A percentile compares a stretch with the other conserved stretches of the same genome.
Evolutionary conservation across 1,284 basidiomycete genomes (phyloP).

Genomic region (Ceratobasidium sp.): DNA sequence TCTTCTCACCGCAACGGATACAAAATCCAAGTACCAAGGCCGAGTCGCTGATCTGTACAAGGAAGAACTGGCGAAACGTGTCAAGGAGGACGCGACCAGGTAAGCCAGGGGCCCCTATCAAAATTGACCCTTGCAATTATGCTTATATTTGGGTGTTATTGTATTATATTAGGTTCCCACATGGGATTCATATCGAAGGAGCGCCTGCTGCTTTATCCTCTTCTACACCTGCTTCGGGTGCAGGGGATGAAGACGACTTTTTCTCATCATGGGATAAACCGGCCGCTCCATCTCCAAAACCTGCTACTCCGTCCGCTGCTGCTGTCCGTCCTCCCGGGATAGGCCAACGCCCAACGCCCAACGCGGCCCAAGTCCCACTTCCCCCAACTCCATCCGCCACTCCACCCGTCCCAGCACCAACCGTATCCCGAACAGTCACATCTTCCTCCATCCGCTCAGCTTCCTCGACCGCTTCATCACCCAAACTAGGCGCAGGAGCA

Average conservation of each 20-base stretch:
- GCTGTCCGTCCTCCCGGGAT: constrained; percentile 71
- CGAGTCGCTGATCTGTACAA: constrained; percentile 90
- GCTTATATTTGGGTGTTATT: constrained; percentile 1
- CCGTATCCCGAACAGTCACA: constrained; percentile 73
- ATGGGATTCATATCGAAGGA: constrained; percentile 85
- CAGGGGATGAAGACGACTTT: constrained; percentile 83
- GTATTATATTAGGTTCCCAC: constrained; percentile 71
- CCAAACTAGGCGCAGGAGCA: constrained; percentile 54
- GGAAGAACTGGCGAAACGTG: constrained; percentile 88
- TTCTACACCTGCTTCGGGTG: constrained; percentile 62
- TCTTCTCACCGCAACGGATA: constrained; percentile 81
- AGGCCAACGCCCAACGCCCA: constrained; percentile 62
- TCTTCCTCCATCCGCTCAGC: constrained; percentile 69
- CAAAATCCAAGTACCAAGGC: constrained; percentile 91
- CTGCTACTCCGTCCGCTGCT: constrained; percentile 62
- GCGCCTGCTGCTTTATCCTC: constrained; percentile 64
- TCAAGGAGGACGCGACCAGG: constrained; percentile 83
- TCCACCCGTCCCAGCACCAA: constrained; percentile 52
- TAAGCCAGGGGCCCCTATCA: constrained; percentile 59
- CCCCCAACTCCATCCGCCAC: constrained; percentile 52
- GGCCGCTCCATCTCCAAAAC: constrained; percentile 62
- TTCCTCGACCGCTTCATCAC: constrained; percentile 57
- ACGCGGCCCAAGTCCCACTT: constrained; percentile 52
- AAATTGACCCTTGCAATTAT: neutral
- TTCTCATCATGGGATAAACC: constrained; percentile 97